Evolutionary conservation across 2,329 filamentous ascomycete species (phyloP).

Genomic region (Penicillium sp.): DNA sequence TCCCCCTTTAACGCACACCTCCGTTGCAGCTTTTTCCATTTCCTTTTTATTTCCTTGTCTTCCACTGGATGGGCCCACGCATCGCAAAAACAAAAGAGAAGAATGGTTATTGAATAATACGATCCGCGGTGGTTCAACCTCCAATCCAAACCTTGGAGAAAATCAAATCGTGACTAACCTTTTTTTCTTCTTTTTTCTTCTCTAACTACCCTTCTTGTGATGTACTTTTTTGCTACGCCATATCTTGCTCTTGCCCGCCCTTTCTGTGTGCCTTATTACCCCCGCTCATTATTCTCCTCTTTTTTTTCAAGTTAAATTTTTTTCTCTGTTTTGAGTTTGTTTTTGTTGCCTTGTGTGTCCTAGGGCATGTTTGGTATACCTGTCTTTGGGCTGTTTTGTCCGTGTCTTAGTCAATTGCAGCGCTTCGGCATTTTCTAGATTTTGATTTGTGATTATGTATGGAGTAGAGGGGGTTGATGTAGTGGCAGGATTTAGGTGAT

Average conservation of each 20-base stretch:
- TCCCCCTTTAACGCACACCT: constrained; percentile 27
- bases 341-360: neutral
- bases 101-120: constrained; percentile 32
- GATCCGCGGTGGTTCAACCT: constrained; percentile 23
- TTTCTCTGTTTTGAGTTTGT: constrained; percentile 2
- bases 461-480: neutral
- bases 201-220: constrained; percentile 37
- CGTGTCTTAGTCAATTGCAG: constrained; percentile 38
- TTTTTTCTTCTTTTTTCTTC: neutral
- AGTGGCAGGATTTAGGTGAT: no score
- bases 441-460: neutral
- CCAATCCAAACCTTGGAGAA: constrained; percentile 18
- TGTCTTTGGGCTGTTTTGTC: constrained; percentile 25
- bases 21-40: constrained; percentile 13
- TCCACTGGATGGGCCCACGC: constrained; percentile 37
- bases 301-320: constrained; percentile 29
- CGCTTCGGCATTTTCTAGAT: constrained; percentile 33
- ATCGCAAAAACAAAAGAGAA: constrained; percentile 32
- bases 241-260: constrained; percentile 36
- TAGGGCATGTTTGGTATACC: neutral
- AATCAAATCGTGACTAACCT: constrained; percentile 7
- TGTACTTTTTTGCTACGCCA: constrained; percentile 38
- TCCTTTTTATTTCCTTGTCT: constrained; percentile 21
- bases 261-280: constrained; percentile 40
- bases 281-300: constrained; percentile 29